A percentile compares a stretch with the other conserved stretches of the same genome.
These are phyloP conservation scores for Mucor racemosus DNA, from an alignment of 371 early-diverging fungal species.

Conservation along the genomic window DNA sequence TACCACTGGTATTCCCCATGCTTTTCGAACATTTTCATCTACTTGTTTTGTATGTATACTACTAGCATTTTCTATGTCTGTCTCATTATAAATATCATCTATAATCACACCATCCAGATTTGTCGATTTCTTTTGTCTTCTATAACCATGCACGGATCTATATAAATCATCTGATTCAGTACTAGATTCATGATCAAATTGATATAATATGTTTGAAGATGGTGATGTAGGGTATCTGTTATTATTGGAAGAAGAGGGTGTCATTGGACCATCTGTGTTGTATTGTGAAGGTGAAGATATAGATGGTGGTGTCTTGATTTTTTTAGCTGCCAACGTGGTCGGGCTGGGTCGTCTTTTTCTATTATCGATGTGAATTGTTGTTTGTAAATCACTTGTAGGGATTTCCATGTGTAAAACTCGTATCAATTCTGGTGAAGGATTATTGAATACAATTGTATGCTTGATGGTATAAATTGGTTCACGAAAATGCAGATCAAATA, in stretches of 20 bases:
- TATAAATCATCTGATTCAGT: slow-evolving; percentile 13
- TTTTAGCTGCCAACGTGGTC: neutral
- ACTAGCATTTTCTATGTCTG: slow-evolving; percentile 38
- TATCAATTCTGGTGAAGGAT: slow-evolving; percentile 35
- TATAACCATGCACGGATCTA: slow-evolving; percentile 12
- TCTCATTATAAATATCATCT: slow-evolving; percentile 44
- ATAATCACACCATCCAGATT: slow-evolving; percentile 17
- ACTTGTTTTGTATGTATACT: slow-evolving; percentile 38
- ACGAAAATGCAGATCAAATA: slow-evolving; percentile 70
- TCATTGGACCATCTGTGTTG: slow-evolving; percentile 12
- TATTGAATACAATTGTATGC: slow-evolving; percentile 44
- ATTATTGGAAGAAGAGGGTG: slow-evolving; percentile 18
- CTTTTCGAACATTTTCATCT: slow-evolving; percentile 30
- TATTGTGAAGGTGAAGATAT: slow-evolving; percentile 20
- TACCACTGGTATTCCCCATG: slow-evolving; percentile 54
- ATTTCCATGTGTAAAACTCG: slow-evolving; percentile 17
- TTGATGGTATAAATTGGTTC: slow-evolving; percentile 54
- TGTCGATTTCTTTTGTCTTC: neutral
- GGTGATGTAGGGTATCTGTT: slow-evolving; percentile 22
- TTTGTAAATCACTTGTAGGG: neutral
- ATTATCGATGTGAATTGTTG: neutral
- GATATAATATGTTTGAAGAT: neutral
- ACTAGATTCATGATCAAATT: neutral
- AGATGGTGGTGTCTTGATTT: slow-evolving; percentile 21
- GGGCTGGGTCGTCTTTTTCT: slow-evolving; percentile 35